Percentiles rank a stretch among this genome's conserved stretches.
These are phyloP conservation scores for Lomentospora prolificans DNA, from an alignment of 2,329 filamentous ascomycete genomes.

Conservation along the genomic window DNA sequence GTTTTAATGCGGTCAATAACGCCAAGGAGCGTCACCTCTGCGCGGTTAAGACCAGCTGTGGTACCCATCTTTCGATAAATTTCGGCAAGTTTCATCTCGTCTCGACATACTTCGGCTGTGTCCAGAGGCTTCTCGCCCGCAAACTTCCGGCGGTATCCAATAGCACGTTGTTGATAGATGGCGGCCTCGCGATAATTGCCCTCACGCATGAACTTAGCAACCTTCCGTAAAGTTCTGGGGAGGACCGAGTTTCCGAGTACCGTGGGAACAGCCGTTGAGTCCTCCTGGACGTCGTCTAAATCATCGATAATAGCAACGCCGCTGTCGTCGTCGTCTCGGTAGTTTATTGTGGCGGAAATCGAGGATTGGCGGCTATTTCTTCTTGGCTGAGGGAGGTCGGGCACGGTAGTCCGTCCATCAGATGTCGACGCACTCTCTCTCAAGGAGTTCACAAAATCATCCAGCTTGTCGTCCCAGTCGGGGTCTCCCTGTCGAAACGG, in stretches of 20 bases:
- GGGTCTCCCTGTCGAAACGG: background rate
- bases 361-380: background rate
- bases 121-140: background rate
- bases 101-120: background rate
- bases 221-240: background rate
- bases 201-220: background rate
- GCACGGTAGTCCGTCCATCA: background rate
- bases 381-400: background rate
- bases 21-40: background rate
- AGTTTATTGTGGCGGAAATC: background rate
- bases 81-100: conserved; percentile 4
- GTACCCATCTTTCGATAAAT: conserved; percentile 2
- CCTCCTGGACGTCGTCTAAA: background rate
- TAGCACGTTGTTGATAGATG: background rate
- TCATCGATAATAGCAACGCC: background rate
- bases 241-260: background rate
- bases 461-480: conserved; percentile 1
- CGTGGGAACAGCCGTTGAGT: background rate
- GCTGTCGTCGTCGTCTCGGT: background rate
- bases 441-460: background rate
- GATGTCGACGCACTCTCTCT: background rate
- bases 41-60: background rate
- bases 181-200: background rate
- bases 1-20: conserved; percentile 1
- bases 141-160: background rate